phyloP scores from a whole-genome alignment of 2,329 filamentous ascomycete genomes.

The Tolypocladium album region DNA sequence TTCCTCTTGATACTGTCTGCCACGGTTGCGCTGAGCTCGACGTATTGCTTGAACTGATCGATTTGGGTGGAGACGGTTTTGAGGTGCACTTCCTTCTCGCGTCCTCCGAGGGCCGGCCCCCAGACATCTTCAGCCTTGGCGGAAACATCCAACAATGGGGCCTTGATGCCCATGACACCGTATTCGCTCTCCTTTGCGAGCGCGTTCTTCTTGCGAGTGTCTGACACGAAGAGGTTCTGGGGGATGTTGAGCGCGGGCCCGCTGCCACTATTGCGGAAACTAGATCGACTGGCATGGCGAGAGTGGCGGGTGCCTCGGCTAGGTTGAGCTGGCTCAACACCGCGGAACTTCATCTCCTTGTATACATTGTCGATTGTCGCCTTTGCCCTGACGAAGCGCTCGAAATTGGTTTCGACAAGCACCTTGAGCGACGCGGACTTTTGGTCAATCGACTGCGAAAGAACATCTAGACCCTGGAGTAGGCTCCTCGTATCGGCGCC shows the following conservation, averaged over 20 bases:
- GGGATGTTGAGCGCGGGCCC: conserved; percentile 26
- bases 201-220: conserved; percentile 74
- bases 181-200: conserved; percentile 88
- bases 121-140: conserved; percentile 96
- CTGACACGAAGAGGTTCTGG: conserved; percentile 28
- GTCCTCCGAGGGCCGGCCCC: conserved; percentile 84
- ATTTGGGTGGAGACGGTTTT: conserved; percentile 68
- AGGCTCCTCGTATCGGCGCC: conserved; percentile 74
- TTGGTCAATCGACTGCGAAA: conserved; percentile 89
- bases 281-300: conserved; percentile 56
- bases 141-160: conserved; percentile 76
- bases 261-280: conserved; percentile 44
- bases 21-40: conserved; percentile 69
- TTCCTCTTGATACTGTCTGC: conserved; percentile 80
- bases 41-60: conserved; percentile 68
- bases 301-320: conserved; percentile 41
- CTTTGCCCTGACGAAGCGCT: conserved; percentile 94
- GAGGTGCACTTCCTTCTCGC: conserved; percentile 81
- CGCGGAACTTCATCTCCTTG: conserved; percentile 83
- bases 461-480: conserved; percentile 69
- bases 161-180: conserved; percentile 78
- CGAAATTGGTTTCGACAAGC: conserved; percentile 94
- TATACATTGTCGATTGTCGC: conserved; percentile 98
- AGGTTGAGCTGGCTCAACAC: conserved; percentile 39
- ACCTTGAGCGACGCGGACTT: conserved; percentile 96